A percentile compares a stretch with the other conserved stretches of the same genome.
Conservation (phyloP, 2,329 filamentous ascomycete species). For the Aspergillus sp. region DNA sequence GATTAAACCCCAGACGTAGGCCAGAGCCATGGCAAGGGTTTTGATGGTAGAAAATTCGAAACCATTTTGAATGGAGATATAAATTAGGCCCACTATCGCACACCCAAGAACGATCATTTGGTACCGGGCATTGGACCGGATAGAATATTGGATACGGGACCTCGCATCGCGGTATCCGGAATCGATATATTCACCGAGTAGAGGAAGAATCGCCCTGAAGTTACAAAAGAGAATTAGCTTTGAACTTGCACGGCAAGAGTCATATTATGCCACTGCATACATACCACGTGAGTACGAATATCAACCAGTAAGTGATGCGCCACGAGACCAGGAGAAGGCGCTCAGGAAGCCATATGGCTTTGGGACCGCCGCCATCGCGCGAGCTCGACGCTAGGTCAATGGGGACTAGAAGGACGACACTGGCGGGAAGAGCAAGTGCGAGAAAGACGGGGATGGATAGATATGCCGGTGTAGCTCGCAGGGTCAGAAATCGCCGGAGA, state of each 20-base stretch:
- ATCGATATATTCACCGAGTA: slow-evolving; percentile 92
- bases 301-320: slow-evolving; percentile 97
- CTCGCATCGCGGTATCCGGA: slow-evolving; percentile 87
- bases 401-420: slow-evolving; percentile 86
- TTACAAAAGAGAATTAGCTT: slow-evolving; percentile 9
- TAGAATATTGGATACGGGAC: slow-evolving; percentile 77
- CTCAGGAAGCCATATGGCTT: slow-evolving; percentile 84
- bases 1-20: slow-evolving; percentile 89
- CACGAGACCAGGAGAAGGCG: slow-evolving; percentile 80
- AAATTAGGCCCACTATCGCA: slow-evolving; percentile 71
- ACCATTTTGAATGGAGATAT: slow-evolving; percentile 77
- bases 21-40: slow-evolving; percentile 83
- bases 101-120: slow-evolving; percentile 75
- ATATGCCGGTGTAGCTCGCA: slow-evolving; percentile 87
- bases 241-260: neutral
- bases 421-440: slow-evolving; percentile 87
- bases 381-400: slow-evolving; percentile 92
- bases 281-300: slow-evolving; percentile 90
- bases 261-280: slow-evolving; percentile 20
- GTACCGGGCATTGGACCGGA: slow-evolving; percentile 85
- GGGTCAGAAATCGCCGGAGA: slow-evolving; percentile 83
- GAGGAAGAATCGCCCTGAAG: slow-evolving; percentile 78
- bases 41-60: slow-evolving; percentile 73
- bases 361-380: slow-evolving; percentile 67
- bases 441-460: slow-evolving; percentile 92